Evolutionary conservation across 768 basidiomycete genomes (phyloP), one percentile per base, ranked within the genome.

Genomic region (Calvatia gigantea): DNA sequence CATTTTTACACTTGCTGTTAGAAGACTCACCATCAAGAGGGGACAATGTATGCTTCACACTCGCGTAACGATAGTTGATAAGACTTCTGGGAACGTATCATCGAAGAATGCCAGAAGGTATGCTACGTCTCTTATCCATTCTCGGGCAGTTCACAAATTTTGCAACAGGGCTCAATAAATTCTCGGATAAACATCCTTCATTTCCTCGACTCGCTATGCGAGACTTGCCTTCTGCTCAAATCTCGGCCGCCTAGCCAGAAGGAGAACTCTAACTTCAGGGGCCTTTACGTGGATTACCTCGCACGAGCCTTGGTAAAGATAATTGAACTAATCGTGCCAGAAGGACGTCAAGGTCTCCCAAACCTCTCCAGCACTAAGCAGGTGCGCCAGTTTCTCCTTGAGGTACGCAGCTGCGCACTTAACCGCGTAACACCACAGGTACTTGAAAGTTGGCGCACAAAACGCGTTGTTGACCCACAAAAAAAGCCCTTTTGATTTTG

Each of bases 41-140:
- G n/a, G n/a, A n/a, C n/a, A n/a, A n/a, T n/a, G n/a, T n/a, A n/a
- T n/a, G n/a, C n/a, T n/a, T n/a, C n/a, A n/a, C n/a, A n/a, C n/a
- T n/a, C n/a, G n/a, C n/a, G n/a, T n/a, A n/a, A n/a, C n/a, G n/a
- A n/a, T n/a, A n/a, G n/a, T n/a, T n/a, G n/a, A n/a, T n/a, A 96
- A 63, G 93, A 96, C 68, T 69, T 96, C 7, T 96, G 94, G 94
- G 93, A 95, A 62, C 95, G 93, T 62, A 81, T 96, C 35, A 71
- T 94, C 23, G 93, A 96, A 66, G 91, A 95, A 72, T 91, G 87
- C 61, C 85, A 89, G 67, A 95, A 94, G 79, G 94, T 89, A 55
- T 11, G 69, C 57, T 44, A 28, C 15, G 44, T 32, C 46, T 37
- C 11, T 41, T 23, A 6, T 27, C 31, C n/a, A 23, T 9, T 27